Evolutionary conservation across 2,329 filamentous ascomycete genomes (phyloP).

Genomic region (Pseudopyrenochaeta lycopersici): DNA sequence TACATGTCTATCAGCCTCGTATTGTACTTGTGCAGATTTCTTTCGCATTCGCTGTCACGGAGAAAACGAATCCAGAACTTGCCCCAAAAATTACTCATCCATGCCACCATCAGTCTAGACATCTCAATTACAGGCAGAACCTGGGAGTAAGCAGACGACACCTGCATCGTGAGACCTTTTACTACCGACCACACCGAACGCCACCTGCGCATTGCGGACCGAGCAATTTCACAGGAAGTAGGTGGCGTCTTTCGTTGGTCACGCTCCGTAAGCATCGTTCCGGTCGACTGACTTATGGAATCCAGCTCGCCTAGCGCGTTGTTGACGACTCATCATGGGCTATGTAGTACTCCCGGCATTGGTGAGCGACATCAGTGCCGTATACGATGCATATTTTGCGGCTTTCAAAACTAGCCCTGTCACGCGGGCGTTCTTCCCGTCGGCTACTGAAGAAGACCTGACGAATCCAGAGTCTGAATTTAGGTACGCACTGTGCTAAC

Average conservation of each 20-base stretch:
- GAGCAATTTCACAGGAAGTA: not conserved
- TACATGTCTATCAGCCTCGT: not conserved
- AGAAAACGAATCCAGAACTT: not conserved
- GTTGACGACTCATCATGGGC: conserved; percentile 20
- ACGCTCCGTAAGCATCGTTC: not conserved
- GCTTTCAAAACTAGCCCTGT: conserved; percentile 57
- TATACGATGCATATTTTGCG: conserved; percentile 60
- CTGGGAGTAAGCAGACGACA: not conserved
- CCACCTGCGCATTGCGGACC: not conserved
- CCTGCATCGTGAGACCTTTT: not conserved
- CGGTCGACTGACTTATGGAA: not conserved
- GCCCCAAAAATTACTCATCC: not conserved
- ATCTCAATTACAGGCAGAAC: not conserved
- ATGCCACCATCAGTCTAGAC: not conserved
- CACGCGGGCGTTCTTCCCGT: conserved; percentile 55
- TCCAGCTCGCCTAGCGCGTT: conserved; percentile 2
- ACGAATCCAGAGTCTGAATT: conserved; percentile 31
- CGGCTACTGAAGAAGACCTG: conserved; percentile 27
- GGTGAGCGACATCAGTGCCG: conserved; percentile 56
- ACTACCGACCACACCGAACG: not conserved
- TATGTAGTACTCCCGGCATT: conserved; percentile 57
- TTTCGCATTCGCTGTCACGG: not conserved
- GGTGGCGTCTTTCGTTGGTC: not conserved
- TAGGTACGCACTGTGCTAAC: conserved; percentile 15
- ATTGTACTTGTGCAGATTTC: not conserved